Evolutionary conservation across 2,329 filamentous ascomycete genomes (phyloP).

Genomic region (Calonectria pauciramosa): DNA sequence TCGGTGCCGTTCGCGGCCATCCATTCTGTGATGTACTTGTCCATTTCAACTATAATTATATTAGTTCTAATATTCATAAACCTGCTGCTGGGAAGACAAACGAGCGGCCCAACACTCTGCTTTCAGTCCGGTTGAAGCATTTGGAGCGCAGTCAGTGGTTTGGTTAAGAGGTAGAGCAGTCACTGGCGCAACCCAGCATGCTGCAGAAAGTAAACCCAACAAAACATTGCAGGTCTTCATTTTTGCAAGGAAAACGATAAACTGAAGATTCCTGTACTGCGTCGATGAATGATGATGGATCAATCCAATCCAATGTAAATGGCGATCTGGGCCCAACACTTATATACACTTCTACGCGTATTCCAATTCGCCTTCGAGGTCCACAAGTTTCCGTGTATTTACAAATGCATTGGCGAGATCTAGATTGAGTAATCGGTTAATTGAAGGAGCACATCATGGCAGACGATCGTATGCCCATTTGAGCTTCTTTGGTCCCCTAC

Average conservation of each 20-base stretch:
- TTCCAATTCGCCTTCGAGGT: background rate
- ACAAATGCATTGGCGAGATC: background rate
- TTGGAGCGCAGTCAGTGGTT: constrained; percentile 13
- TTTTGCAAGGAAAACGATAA: background rate
- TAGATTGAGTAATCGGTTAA: background rate
- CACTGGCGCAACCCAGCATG: background rate
- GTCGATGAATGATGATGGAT: too few relatives aligned
- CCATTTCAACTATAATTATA: constrained; percentile 30
- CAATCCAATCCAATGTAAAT: background rate
- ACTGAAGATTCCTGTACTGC: background rate
- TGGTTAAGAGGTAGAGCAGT: background rate
- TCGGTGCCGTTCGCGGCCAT: constrained; percentile 41
- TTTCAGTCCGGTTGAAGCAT: constrained; percentile 34
- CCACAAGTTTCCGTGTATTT: background rate
- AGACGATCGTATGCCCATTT: background rate
- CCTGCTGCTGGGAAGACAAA: background rate
- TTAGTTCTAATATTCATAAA: background rate
- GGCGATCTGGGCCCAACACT: background rate
- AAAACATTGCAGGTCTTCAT: background rate
- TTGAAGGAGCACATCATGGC: background rate
- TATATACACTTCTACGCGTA: background rate
- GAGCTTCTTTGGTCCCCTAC: background rate
- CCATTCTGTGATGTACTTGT: constrained; percentile 43
- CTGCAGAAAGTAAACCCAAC: background rate
- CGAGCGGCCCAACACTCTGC: constrained; percentile 39